Base-by-base conservation (phyloP, 2,329 filamentous ascomycete genomes). In the Botryotinia narcissicola region DNA sequence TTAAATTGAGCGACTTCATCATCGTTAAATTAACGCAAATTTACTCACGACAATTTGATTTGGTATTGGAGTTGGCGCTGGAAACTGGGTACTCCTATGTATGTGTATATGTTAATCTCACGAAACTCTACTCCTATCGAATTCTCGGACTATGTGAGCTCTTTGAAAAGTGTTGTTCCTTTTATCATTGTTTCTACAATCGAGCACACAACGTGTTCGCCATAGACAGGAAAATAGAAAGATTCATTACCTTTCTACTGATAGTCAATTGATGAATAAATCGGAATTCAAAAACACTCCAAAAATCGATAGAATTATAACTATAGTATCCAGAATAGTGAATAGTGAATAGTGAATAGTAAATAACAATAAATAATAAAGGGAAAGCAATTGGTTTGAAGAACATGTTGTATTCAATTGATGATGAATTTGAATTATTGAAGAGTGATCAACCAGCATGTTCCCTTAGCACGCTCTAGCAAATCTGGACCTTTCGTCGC, bases 1-100 rank as follows among this genome's bases (percentile, higher is more conserved):
- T 88, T 92, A 59, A 80, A 67, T 54, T 32, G 37, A n/a, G 63
- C 22, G 51, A 46, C 61, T 12, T 22, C 35, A 48, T 64, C 29
- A 10, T 42, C 37, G 12, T 57, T 51, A 20, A 22, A 37, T 29
- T 37, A 25, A 44, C 18, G 61, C 40, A 37, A 46, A 37, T 40
- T 8, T 72, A 60, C n/a, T 44, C 22, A 64, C 40, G 68, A 25
- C 46, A 63, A 67, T 66, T 57, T 64, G 29, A 22, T 29, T 61
- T 70, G 54, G 57, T 64, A 57, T 75, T 40, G 62, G 48, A 42
- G 74, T 48, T 62, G 71, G 62, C 51, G 51, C n/a, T 29, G n/a
- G 63, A 22, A 32, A 35, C 63, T 48, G 42, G 63, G 20, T 42
- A 20, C 37, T 42, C n/a, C 25, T 69, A 37, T 67, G 63, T 67